Conservation (phyloP, 2,329 filamentous ascomycete genomes). For the Colletotrichum sp. region DNA sequence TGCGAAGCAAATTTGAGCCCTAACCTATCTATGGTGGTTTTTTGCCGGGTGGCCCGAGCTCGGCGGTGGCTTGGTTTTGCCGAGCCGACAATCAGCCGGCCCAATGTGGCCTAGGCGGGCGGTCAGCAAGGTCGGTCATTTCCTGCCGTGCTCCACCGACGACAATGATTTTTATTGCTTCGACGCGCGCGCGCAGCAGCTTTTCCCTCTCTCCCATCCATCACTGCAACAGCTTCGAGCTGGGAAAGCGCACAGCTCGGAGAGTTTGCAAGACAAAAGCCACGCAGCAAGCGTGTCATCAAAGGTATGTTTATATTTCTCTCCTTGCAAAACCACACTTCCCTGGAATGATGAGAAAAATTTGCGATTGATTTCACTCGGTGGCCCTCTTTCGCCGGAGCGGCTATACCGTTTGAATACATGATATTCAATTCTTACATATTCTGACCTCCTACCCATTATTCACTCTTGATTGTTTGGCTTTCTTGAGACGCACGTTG, state of each 20-base stretch:
- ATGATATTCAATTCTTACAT: conserved; percentile 99
- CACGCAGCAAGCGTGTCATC: background rate
- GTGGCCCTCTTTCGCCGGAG: conserved; percentile 91
- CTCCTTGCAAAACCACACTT: background rate
- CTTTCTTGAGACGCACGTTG: background rate
- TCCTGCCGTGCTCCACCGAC: conserved; percentile 9
- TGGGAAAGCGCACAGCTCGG: background rate
- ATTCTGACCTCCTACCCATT: conserved; percentile 73
- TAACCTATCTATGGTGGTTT: background rate
- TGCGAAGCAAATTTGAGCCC: background rate
- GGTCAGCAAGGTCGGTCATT: background rate
- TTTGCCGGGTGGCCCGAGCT: background rate
- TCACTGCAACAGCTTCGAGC: background rate
- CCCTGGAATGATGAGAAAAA: conserved; percentile 84
- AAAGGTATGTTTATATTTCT: conserved; percentile 26
- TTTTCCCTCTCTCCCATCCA: background rate
- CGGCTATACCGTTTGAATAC: conserved; percentile 75
- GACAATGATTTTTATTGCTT: conserved; percentile 9
- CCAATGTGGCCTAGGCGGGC: background rate
- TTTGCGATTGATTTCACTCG: conserved; percentile 95
- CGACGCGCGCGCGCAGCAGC: background rate
- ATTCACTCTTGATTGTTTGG: background rate
- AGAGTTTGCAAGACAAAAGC: background rate
- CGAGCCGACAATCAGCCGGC: background rate
- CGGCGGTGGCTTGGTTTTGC: conserved; percentile 1